These are phyloP conservation scores for Cucurbita maxima DNA, from an alignment of 306 rosid genomes.

Conservation along the genomic window DNA sequence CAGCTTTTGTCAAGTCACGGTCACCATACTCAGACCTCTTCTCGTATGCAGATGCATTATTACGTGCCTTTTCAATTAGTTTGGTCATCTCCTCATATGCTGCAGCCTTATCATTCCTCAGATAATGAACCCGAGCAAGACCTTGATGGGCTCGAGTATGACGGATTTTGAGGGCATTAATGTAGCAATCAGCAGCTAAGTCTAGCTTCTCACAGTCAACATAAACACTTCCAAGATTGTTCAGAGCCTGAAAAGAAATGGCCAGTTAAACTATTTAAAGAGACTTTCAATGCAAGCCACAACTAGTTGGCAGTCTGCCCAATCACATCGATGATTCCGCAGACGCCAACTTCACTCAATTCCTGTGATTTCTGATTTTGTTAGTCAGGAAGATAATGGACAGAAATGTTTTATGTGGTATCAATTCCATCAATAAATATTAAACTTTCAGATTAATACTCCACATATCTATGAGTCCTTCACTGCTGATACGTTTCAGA, in stretches of 20 bases:
- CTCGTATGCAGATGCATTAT: constrained; percentile 78
- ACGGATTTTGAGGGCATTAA: constrained; percentile 69
- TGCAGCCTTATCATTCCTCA: constrained; percentile 41
- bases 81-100: constrained; percentile 80
- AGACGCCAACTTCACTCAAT: neutral
- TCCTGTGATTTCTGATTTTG: neutral
- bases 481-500: neutral
- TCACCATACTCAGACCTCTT: constrained; percentile 89
- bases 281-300: neutral
- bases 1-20: constrained; percentile 61
- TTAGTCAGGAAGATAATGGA: neutral
- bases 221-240: constrained; percentile 88
- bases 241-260: constrained; percentile 47
- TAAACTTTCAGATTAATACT: neutral
- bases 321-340: neutral
- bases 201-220: constrained; percentile 66
- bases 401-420: neutral
- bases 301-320: neutral
- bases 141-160: constrained; percentile 96
- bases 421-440: neutral
- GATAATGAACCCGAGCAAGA: constrained; percentile 82
- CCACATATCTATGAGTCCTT: neutral
- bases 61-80: constrained; percentile 58
- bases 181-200: constrained; percentile 75
- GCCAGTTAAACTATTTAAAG: constrained; percentile 7